Evolutionary conservation across 2,329 filamentous ascomycete species (phyloP).

Genomic region (Escovopsis weberi): DNA sequence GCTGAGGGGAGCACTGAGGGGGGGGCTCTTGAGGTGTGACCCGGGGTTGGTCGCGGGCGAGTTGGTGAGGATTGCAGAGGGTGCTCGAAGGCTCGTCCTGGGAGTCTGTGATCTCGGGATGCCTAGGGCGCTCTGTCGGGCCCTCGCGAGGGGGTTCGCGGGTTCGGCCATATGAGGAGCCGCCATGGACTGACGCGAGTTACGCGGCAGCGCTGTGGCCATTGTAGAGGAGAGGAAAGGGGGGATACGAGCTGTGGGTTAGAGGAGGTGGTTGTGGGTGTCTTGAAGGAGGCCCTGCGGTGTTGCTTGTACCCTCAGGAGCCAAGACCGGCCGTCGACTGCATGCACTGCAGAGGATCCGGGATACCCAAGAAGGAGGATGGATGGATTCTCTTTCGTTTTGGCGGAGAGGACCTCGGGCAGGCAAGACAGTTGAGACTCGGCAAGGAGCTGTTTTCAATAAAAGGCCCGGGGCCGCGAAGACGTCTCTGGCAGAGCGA

Average conservation of each 20-base stretch:
- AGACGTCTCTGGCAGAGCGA: too few species aligned
- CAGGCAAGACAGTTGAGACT: too few species aligned
- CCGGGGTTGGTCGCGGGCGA: conserved; percentile 39
- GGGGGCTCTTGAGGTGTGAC: conserved; percentile 42
- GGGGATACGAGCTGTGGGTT: conserved; percentile 1
- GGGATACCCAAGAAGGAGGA: background rate
- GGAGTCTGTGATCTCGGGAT: conserved; percentile 30
- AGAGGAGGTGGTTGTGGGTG: conserved; percentile 7
- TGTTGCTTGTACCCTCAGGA: conserved; percentile 10
- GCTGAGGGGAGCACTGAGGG: conserved; percentile 39
- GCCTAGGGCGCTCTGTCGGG: conserved; percentile 48
- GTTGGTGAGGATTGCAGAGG: conserved; percentile 39
- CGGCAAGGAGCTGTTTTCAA: too few species aligned
- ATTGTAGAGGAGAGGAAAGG: conserved; percentile 6
- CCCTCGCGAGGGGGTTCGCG: conserved; percentile 58
- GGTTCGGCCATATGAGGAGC: conserved; percentile 61
- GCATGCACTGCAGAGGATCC: conserved; percentile 3
- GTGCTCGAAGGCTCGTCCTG: conserved; percentile 43
- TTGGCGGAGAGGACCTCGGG: too few species aligned
- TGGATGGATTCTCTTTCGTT: too few species aligned
- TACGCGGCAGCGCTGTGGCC: conserved; percentile 48
- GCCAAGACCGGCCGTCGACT: conserved; percentile 17
- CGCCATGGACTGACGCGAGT: conserved; percentile 51
- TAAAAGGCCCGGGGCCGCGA: too few species aligned
- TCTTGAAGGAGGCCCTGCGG: conserved; percentile 11